Base-by-base conservation (phyloP, 2,329 filamentous ascomycete species). In the Lasiodiplodia hormozganensis region DNA sequence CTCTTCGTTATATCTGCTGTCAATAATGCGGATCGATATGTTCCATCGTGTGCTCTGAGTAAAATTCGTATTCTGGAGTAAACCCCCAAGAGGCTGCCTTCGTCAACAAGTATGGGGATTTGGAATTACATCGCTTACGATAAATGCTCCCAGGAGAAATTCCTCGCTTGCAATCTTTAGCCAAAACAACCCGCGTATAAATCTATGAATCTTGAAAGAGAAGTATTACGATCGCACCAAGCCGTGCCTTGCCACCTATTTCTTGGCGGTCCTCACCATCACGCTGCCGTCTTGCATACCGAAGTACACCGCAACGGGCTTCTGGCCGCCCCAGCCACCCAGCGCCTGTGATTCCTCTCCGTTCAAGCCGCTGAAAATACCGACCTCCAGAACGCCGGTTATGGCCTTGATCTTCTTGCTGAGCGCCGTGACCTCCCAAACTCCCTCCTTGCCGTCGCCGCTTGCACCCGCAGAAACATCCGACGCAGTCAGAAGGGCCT, bases 221-320 rank as follows among this genome's bases (percentile, higher is more conserved):
- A 36, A 40, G 11, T 14, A 58, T 40, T 14, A 36, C 16, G 31
- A 25, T 21, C 38, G 34, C 10, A 38, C n/a, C 7, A 25, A 16
- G 18, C 25, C 1, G 10, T n/a, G 16, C 6, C 8, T 21, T 12
- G 25, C 5, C 14, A 10, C 53, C 31, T 67, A 67, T 38, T 67
- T 43, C 56, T 51, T 52, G 25, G 68, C 69, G 6, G 34, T 43
- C 67, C 77, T 72, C 8, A 81, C 76, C 69, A 78, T 72, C 14
- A 85, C 82, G 68, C 76, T 80, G 12, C 84, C 84, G 70, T 85
- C 92, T 54, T 91, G 87, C 88, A 96, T 92, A 43, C 96, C 96
- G 81, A 98, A 99, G 82, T 98, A 99, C 28, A 93, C 94, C 34
- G 94, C 94, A 14, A 97, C 87, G 0, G 96, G 96, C 82, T 95